Base-by-base conservation (phyloP, 805 yeast species). In the Lipomyces kockii region DNA sequence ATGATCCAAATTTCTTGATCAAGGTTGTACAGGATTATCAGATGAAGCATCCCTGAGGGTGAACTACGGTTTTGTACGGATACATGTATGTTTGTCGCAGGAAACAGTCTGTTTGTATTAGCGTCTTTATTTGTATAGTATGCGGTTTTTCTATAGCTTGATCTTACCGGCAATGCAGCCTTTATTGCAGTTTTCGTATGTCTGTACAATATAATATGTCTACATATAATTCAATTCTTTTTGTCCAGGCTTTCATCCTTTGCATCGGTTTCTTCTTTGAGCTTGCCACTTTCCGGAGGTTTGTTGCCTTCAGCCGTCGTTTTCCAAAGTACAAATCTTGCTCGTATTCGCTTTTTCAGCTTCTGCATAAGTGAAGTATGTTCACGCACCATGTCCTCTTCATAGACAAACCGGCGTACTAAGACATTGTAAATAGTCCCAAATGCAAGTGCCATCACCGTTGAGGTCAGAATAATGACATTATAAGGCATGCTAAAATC, bases 401-500 rank as follows among this genome's bases (percentile, higher is more conserved):
- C 92, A 0, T 94, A 86, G 0, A 92, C 87, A 11, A 90, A 85
- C 74, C 86, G 83, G 74, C 92, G 91, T 7, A 88, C 87, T 57
- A 95, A 76, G 62, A 92, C 80, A 74, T 94, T 93, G 80, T 88
- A 92, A 1, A 93, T 75, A 0, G 94, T 86, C 8, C 98, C 98
- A 80, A 93, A 94, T 0, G 94, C 88, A 66, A 95, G 80, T 0
- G 98, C 92, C 91, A 95, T 89, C 6, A 92, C 89, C 0, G 99
- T 95, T 7, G 97, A 91, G 0, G 98, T 91, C 69, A 95, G 82
- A 58, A 95, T 95, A 68, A 95, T 94, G 54, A 95, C 99, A 74
- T 95, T 95, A 77, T 95, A 95, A 0, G 99, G 99, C 99, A 95
- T 95, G 70, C 97, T 90, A 79, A 95, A 95, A 80, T 95, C 99